Evolutionary conservation across 2,329 filamentous ascomycete genomes (phyloP), one percentile per base, ranked within the genome.

Genomic region (Ambrosiella beaveri): DNA sequence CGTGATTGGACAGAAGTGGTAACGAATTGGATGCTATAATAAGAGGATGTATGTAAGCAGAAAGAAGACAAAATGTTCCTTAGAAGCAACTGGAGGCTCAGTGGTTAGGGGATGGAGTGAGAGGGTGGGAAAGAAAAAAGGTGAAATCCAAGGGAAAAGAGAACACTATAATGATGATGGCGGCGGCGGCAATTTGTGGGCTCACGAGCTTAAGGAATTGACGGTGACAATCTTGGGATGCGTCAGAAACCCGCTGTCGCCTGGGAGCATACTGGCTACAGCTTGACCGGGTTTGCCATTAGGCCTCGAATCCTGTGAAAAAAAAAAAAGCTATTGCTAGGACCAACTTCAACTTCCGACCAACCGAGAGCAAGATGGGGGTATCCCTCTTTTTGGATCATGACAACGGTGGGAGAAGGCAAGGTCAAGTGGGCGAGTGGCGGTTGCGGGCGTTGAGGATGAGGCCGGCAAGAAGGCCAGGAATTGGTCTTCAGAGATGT

Each of bases 11-110:
- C 35, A 54, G 45, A 6, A 47, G 37, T n/a, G 45, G 15, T 3
- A 49, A 51, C 47, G n/a, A 41, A 13, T n/a, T 45, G 37, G 13
- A 19, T 39, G 40, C 57, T 58, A 36, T 53, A 58, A 57, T 35
- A 39, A 35, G 36, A 54, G 54, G 15, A 45, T 15, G 40, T 51
- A 50, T 58, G 49, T 58, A 58, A 54, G 57, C 57, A 17, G 38
- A 54, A 38, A 38, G 15, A 27, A 27, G 27, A 27, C 3, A 27
- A 27, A 27, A 27, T 27, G 47, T 51, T 51, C 47, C 47, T 51
- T 37, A 45, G 49, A 49, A 27, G 41, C 12, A 41, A 19, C 41
- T 44, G 27, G 38, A 36, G 41, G 54, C 41, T 44, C 41, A 13
- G 27, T 19, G 36, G 27, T 27, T 27, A 27, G 27, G 27, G 27